Percentiles rank a stretch among this genome's conserved stretches.
These are phyloP conservation scores for Myriosclerotinia duriaeana DNA, from an alignment of 2,329 filamentous ascomycete species.

Conservation along the genomic window DNA sequence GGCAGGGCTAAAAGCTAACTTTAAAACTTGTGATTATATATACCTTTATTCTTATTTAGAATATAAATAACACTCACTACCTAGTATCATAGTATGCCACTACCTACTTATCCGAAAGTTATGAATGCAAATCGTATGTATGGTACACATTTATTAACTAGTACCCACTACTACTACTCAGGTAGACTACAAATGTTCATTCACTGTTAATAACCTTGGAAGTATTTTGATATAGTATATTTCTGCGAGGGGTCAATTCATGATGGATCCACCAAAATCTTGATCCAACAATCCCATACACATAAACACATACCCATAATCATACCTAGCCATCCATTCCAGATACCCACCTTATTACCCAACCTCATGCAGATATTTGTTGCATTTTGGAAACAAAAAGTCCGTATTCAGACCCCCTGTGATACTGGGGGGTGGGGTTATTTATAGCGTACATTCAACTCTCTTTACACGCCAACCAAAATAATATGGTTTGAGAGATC, in stretches of 20 bases:
- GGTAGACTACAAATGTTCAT: no score
- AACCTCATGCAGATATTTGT: constrained; percentile 3
- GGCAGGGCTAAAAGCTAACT: not conserved
- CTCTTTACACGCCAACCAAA: not conserved
- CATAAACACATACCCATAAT: not conserved
- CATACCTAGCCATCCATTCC: not conserved
- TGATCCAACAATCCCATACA: not conserved
- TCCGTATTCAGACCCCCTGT: constrained; percentile 15
- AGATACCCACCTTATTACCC: no score
- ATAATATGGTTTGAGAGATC: not conserved
- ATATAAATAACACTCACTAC: no score
- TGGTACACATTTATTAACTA: no score
- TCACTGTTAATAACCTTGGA: no score
- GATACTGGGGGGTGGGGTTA: not conserved
- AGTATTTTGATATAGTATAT: not conserved
- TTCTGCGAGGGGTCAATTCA: not conserved
- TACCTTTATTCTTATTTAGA: no score
- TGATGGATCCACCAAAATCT: not conserved
- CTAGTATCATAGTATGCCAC: no score
- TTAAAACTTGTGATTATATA: not conserved
- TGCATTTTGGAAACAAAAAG: constrained; percentile 8
- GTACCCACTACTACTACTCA: no score
- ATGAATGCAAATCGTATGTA: not conserved
- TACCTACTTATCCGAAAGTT: no score
- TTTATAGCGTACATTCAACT: not conserved